Evolutionary conservation across 176 grass and related monocot species (phyloP).

Genomic region (Microstegium vimineum): DNA sequence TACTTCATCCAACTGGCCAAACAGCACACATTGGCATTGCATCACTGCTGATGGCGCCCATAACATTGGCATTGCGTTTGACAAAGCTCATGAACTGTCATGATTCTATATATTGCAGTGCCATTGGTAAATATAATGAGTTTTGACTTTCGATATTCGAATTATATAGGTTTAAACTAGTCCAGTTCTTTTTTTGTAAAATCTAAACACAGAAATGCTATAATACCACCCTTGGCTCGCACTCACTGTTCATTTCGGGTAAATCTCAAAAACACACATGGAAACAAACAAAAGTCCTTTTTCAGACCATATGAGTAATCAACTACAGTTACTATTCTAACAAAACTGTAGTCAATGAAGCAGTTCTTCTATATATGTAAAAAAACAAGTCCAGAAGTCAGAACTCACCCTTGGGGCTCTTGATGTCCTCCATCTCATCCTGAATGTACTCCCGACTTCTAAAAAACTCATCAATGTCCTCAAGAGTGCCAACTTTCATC

Average conservation of each 20-base stretch:
- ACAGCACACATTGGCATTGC: background rate
- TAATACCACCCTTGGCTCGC: background rate
- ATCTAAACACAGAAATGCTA: background rate
- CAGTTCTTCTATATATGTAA: background rate
- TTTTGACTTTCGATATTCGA: background rate
- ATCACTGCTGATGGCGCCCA: background rate
- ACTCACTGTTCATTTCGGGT: background rate
- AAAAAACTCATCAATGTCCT: slow-evolving; percentile 69
- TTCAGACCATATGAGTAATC: background rate
- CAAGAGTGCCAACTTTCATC: slow-evolving; percentile 32
- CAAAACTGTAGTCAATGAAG: background rate
- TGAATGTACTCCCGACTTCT: slow-evolving; percentile 41
- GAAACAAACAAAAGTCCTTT: background rate
- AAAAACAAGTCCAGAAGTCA: background rate
- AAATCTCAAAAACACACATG: background rate
- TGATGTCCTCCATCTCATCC: slow-evolving; percentile 36
- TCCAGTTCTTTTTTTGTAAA: background rate
- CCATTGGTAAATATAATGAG: background rate
- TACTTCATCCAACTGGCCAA: background rate
- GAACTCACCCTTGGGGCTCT: slow-evolving; percentile 43
- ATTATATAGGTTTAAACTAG: background rate
- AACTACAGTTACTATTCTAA: background rate
- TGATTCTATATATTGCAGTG: background rate
- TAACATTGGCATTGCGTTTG: background rate
- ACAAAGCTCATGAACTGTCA: background rate